phyloP scores from a whole-genome alignment of 1,284 basidiomycete species.

The Wolfiporia cocos region DNA sequence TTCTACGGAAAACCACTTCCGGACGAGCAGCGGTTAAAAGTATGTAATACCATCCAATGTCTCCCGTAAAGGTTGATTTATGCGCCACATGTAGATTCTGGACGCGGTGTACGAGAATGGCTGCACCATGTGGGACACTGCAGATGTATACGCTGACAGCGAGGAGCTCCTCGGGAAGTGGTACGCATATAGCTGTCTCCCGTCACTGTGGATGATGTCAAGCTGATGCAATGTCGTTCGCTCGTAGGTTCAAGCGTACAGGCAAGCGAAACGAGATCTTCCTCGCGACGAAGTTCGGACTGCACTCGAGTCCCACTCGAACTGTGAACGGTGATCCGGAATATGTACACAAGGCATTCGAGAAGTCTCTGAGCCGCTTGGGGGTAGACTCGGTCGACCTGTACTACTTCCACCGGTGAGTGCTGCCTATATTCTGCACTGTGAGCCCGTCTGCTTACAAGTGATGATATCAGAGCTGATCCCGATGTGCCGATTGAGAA shows the following conservation, averaged over 20 bases:
- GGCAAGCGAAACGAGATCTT: slow-evolving; percentile 37
- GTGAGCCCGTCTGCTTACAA: not conserved
- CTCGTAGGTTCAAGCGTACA: slow-evolving; percentile 29
- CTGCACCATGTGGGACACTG: slow-evolving; percentile 25
- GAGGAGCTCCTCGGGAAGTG: slow-evolving; percentile 28
- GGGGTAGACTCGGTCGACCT: slow-evolving; percentile 41
- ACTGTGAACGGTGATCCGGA: slow-evolving; percentile 27
- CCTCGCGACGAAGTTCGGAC: slow-evolving; percentile 47
- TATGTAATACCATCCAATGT: no score
- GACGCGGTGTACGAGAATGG: slow-evolving; percentile 23
- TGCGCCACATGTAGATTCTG: slow-evolving; percentile 17
- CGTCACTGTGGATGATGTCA: not conserved
- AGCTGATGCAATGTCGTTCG: not conserved
- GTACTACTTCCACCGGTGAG: slow-evolving; percentile 36
- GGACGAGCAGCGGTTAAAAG: slow-evolving; percentile 40
- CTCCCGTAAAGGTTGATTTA: no score
- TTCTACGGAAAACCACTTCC: slow-evolving; percentile 13
- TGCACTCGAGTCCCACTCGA: slow-evolving; percentile 11
- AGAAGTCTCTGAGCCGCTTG: slow-evolving; percentile 34
- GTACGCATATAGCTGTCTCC: slow-evolving; percentile 10
- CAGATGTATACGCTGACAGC: slow-evolving; percentile 24
- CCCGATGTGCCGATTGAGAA: slow-evolving; percentile 34
- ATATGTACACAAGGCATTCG: slow-evolving; percentile 29
- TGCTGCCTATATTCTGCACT: not conserved
- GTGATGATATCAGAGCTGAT: slow-evolving; percentile 29